phyloP scores from a whole-genome alignment of 805 yeast species.

The Candida ascalaphidarum region DNA sequence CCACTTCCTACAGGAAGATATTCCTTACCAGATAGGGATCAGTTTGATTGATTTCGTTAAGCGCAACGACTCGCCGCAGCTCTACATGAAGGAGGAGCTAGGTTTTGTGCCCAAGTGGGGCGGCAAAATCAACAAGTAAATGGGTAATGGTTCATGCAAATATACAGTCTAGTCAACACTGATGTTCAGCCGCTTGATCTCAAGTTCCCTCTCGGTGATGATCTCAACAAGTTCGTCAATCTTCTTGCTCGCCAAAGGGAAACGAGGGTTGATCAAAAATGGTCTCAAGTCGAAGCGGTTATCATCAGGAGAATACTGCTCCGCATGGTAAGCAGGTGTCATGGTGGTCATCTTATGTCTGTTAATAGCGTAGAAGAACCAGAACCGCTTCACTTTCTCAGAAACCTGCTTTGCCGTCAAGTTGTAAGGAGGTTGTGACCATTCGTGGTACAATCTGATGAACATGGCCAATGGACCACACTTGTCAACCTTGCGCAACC shows the following conservation, averaged over 20 bases:
- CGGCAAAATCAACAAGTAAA: conserved; percentile 12
- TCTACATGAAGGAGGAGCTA: conserved; percentile 19
- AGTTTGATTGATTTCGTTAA: conserved; percentile 43
- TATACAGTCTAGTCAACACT: conserved; percentile 38
- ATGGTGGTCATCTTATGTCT: conserved; percentile 97
- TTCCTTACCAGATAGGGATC: conserved; percentile 57
- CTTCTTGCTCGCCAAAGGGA: conserved; percentile 82
- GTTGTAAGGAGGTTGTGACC: conserved; percentile 65
- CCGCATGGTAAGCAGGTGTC: conserved; percentile 97
- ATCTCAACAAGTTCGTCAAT: conserved; percentile 70
- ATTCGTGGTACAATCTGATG: conserved; percentile 77
- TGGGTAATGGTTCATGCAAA: neutral
- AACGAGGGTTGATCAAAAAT: conserved; percentile 84
- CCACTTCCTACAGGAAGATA: conserved; percentile 94
- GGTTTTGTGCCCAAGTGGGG: conserved; percentile 32
- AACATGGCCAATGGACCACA: conserved; percentile 98
- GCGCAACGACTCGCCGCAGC: conserved; percentile 31
- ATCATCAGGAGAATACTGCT: conserved; percentile 96
- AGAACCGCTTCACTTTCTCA: conserved; percentile 85
- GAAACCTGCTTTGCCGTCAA: conserved; percentile 81
- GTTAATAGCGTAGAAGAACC: conserved; percentile 88
- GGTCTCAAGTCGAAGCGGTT: conserved; percentile 94
- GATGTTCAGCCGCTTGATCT: conserved; percentile 18
- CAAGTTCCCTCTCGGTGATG: conserved; percentile 36
- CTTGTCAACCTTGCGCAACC: conserved; percentile 82